These are phyloP conservation scores for Eremochloa ophiuroides DNA, from an alignment of 176 grass and related monocot species.

Conservation along the genomic window DNA sequence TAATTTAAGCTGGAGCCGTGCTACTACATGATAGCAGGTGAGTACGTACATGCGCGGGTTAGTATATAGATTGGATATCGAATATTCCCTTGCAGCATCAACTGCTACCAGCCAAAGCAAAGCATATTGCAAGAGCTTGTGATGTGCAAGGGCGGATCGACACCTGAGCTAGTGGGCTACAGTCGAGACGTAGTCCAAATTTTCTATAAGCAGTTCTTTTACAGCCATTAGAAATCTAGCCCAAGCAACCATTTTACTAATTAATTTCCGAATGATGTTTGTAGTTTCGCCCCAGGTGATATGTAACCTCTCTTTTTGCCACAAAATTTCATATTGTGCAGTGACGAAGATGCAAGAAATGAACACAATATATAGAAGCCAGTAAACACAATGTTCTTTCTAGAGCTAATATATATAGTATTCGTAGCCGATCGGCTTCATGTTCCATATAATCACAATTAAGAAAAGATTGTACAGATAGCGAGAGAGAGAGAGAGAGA, in stretches of 20 bases:
- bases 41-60: not conserved
- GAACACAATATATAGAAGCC: not conserved
- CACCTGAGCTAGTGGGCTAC: no score
- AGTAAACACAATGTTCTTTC: not conserved
- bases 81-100: not conserved
- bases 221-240: no score
- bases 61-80: not conserved
- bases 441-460: not conserved
- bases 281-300: no score
- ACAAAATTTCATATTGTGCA: not conserved
- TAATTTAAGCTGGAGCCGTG: no score
- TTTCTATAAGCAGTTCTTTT: no score
- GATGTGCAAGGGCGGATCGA: not conserved
- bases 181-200: no score
- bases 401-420: not conserved
- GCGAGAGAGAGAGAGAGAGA: not conserved
- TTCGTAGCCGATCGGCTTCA: no score
- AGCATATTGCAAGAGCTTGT: not conserved
- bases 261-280: no score
- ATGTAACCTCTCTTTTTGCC: not conserved
- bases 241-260: no score
- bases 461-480: not conserved
- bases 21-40: no score
- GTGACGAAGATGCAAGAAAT: not conserved
- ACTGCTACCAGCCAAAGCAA: not conserved